A percentile compares a stretch with the other conserved stretches of the same genome.
These are phyloP conservation scores for Hyparrhenia diplandra DNA, from an alignment of 176 grass and related monocot species.

Conservation along the genomic window DNA sequence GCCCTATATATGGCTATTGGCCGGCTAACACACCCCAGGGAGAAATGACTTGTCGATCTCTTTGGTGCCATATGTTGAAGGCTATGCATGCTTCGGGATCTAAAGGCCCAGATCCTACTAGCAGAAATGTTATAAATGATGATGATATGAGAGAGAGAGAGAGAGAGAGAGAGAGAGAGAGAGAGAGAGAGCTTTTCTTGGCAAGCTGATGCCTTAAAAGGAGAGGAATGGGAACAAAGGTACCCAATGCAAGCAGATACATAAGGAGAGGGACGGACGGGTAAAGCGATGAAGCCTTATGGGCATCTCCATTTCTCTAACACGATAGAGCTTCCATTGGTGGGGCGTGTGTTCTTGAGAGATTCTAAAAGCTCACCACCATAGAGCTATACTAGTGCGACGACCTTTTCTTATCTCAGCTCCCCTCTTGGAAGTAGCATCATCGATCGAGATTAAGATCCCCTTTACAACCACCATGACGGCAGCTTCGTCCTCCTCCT, in stretches of 20 bases:
- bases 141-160: constrained; percentile 15
- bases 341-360: constrained; percentile 40
- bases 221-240: constrained; percentile 31
- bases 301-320: constrained; percentile 48
- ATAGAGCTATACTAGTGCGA: not conserved
- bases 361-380: constrained; percentile 33
- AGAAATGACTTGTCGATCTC: constrained; percentile 24
- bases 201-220: constrained; percentile 18
- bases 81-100: constrained; percentile 32
- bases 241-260: constrained; percentile 27
- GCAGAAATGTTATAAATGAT: constrained; percentile 32
- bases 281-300: constrained; percentile 34
- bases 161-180: constrained; percentile 9
- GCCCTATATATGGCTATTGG: constrained; percentile 16
- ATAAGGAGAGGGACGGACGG: not conserved
- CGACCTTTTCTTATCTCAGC: constrained; percentile 24
- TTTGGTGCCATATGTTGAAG: constrained; percentile 26
- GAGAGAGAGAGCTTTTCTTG: constrained; percentile 20
- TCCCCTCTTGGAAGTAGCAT: constrained; percentile 37
- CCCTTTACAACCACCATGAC: constrained; percentile 47
- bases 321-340: constrained; percentile 31
- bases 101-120: constrained; percentile 32
- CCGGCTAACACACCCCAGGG: not conserved
- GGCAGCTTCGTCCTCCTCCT: constrained; percentile 53
- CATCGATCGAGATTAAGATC: constrained; percentile 39